Conservation (phyloP, 257 asterid species). For the Solanum pimpinellifolium region DNA sequence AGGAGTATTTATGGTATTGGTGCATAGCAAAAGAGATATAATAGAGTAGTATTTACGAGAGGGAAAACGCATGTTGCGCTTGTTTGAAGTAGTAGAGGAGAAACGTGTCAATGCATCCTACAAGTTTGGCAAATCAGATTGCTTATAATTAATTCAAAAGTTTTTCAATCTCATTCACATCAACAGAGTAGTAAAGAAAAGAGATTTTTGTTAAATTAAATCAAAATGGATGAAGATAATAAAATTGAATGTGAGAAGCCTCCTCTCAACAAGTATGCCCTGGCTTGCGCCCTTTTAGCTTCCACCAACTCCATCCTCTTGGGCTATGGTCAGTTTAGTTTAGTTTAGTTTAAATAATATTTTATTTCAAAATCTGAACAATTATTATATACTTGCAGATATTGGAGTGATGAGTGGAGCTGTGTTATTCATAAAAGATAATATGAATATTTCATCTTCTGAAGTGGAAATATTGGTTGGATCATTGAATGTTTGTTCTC, state of each 20-base stretch:
- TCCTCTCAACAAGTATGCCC: slow-evolving; percentile 47
- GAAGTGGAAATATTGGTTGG: slow-evolving; percentile 61
- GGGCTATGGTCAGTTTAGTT: slow-evolving; percentile 47
- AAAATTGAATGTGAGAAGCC: background rate
- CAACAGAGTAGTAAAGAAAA: background rate
- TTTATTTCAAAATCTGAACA: background rate
- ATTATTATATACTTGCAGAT: slow-evolving; percentile 19
- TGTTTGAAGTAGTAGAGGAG: background rate
- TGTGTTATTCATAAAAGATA: slow-evolving; percentile 46
- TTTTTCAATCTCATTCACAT: background rate
- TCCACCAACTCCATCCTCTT: slow-evolving; percentile 75
- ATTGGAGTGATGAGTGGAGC: slow-evolving; percentile 94
- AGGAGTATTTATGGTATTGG: too few species aligned
- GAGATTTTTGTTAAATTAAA: background rate
- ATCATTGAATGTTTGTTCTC: slow-evolving; percentile 46
- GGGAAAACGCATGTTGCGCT: background rate
- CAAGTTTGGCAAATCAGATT: background rate
- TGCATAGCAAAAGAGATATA: background rate
- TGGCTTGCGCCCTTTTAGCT: slow-evolving; percentile 67
- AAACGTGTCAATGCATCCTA: background rate
- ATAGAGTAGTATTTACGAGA: background rate
- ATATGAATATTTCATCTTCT: slow-evolving; percentile 39
- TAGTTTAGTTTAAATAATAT: too few species aligned
- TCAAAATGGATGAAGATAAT: background rate
- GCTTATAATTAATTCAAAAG: background rate